These are phyloP conservation scores for Ophiocordyceps camponoti-floridani DNA, from an alignment of 2,329 filamentous ascomycete species.

Conservation along the genomic window DNA sequence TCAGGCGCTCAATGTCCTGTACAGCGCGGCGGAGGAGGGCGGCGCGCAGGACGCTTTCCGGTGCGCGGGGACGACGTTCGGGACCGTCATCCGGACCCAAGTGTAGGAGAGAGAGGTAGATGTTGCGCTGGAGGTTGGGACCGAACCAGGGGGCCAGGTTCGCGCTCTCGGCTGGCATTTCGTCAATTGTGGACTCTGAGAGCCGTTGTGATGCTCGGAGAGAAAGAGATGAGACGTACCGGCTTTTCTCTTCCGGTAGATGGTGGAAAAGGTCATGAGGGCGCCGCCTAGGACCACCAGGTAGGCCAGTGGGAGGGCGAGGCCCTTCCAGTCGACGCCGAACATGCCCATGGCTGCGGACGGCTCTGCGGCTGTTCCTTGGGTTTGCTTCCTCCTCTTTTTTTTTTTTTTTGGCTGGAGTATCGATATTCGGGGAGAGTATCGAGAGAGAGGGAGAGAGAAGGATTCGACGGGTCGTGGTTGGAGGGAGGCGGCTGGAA, in stretches of 20 bases:
- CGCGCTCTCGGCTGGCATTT: slow-evolving; percentile 49
- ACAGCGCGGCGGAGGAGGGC: slow-evolving; percentile 76
- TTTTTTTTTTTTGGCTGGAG: background rate
- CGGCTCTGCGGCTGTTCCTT: background rate
- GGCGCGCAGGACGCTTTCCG: slow-evolving; percentile 72
- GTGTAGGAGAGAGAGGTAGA: slow-evolving; percentile 86
- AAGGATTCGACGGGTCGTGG: background rate
- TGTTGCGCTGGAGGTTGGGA: slow-evolving; percentile 75
- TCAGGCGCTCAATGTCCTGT: slow-evolving; percentile 83
- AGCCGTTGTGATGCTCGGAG: background rate
- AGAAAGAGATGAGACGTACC: slow-evolving; percentile 25
- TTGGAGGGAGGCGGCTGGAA: background rate
- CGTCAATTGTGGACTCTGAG: background rate
- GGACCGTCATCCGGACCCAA: slow-evolving; percentile 40
- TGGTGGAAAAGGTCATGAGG: slow-evolving; percentile 75
- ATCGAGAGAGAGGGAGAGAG: too few species aligned
- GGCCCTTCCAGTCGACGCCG: slow-evolving; percentile 59
- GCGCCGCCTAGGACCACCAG: slow-evolving; percentile 73
- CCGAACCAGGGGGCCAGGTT: slow-evolving; percentile 91
- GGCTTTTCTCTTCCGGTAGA: slow-evolving; percentile 87
- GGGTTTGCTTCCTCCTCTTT: background rate
- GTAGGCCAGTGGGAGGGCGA: slow-evolving; percentile 78
- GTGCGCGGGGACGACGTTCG: slow-evolving; percentile 49
- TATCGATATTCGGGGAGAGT: background rate
- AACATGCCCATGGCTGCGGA: slow-evolving; percentile 2